Evolutionary conservation across 1,284 basidiomycete species (phyloP), one percentile per base, ranked within the genome.

Genomic region (Sporisorium scitamineum): DNA sequence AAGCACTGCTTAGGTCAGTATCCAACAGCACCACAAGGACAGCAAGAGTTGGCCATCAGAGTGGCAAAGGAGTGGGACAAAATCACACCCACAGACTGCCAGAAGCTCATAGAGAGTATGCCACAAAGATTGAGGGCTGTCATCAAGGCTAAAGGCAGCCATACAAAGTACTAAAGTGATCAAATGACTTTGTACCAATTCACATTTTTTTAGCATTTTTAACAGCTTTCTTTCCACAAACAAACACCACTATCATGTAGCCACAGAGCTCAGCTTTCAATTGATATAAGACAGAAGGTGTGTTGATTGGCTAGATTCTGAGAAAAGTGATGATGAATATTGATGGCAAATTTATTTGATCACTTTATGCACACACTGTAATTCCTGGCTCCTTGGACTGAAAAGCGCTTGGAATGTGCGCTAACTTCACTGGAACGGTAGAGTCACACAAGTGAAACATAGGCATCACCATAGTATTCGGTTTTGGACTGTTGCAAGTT

Each of bases 91-190:
- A 10, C 34, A 16, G 39, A 51, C n/a, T 47, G 42, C 13, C 22
- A 45, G 41, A 42, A 20, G 8, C 60, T 62, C 51, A 53, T 69
- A 34, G 54, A 50, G 14, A 57, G 53, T 31, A 69, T 69, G 66
- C 66, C 66, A 39, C 22, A n/a, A 26, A 57, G 66, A 32, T 26
- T 62, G 5, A 3, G 39, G 45, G 60, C 54, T 9, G 66, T 62
- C 41, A 53, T 62, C 24, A 54, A 42, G 39, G 66, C 59, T 31
- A 62, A 59, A 52, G 66, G 66, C 22, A 55, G 60, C 24, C 44
- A 53, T 55, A 69, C 66, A 1, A 58, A 55, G 52, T 66, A 66
- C 32, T 60, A 20, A 42, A 27, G 32, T 45, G 41, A 44, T 45
- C 37, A 47, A 47, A 47, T 47, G 16, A 3, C 5, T 47, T 27